Conservation (phyloP, 495 filamentous ascomycete genomes). For the Xylaria venustula region DNA sequence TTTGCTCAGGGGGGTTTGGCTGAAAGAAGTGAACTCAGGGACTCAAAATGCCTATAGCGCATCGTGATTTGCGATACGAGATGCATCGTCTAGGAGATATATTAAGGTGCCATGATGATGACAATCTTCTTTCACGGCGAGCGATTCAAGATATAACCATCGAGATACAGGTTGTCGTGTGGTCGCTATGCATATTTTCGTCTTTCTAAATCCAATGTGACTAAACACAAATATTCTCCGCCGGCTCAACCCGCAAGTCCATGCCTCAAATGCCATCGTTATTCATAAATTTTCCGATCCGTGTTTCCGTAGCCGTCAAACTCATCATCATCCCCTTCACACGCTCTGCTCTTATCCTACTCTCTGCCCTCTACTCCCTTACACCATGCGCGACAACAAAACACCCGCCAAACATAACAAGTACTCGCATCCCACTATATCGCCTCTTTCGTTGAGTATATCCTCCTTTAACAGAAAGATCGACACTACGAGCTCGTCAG, state of each 20-base stretch:
- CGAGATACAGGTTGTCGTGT: too few species aligned
- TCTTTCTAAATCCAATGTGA: not conserved
- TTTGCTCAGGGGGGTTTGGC: not conserved
- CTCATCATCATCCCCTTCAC: not conserved
- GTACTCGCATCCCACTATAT: too few species aligned
- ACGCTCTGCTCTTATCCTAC: not conserved
- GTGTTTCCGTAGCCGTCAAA: not conserved
- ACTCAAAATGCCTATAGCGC: not conserved
- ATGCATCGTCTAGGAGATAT: not conserved
- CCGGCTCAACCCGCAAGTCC: not conserved
- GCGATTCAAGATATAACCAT: too few species aligned
- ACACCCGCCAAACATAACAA: too few species aligned
- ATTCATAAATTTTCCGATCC: not conserved
- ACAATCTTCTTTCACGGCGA: not conserved
- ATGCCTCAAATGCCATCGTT: not conserved
- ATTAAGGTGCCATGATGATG: not conserved
- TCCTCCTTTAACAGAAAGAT: too few species aligned
- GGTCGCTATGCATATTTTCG: not conserved
- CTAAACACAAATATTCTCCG: not conserved
- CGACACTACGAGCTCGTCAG: too few species aligned
- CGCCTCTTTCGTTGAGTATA: too few species aligned
- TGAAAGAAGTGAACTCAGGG: not conserved
- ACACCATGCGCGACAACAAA: too few species aligned
- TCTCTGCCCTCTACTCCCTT: not conserved
- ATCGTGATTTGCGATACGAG: not conserved